Percentiles rank a stretch among this genome's conserved stretches.
These are phyloP conservation scores for Nyssa sinensis DNA, from an alignment of 148 eudicot genomes.

Conservation along the genomic window DNA sequence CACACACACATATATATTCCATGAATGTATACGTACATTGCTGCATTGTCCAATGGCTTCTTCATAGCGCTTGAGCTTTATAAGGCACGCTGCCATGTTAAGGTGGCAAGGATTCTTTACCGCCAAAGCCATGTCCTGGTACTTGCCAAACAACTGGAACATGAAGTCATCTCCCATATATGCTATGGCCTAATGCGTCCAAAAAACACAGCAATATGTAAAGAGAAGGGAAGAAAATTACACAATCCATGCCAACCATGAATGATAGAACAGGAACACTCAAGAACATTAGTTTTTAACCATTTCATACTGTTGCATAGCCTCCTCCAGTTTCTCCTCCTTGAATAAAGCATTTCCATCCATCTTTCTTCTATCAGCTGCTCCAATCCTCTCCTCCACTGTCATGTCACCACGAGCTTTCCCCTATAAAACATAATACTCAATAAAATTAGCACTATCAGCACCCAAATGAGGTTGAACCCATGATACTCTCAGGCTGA, in stretches of 20 bases:
- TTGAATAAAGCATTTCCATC: slow-evolving; percentile 90
- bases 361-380: slow-evolving; percentile 96
- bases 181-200: slow-evolving; percentile 79
- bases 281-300: slow-evolving; percentile 30
- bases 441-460: background rate
- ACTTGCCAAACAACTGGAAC: slow-evolving; percentile 95
- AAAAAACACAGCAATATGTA: background rate
- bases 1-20: too few species aligned
- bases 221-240: slow-evolving; percentile 1
- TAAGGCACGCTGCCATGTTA: slow-evolving; percentile 88
- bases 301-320: slow-evolving; percentile 99
- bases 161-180: slow-evolving; percentile 99
- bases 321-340: slow-evolving; percentile 93
- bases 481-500: too few species aligned
- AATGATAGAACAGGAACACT: background rate
- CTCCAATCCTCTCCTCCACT: slow-evolving; percentile 92
- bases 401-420: slow-evolving; percentile 98
- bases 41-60: slow-evolving; percentile 91
- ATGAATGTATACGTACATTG: slow-evolving; percentile 62
- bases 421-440: slow-evolving; percentile 43
- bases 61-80: slow-evolving; percentile 83
- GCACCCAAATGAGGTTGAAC: slow-evolving; percentile 2
- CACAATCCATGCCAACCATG: background rate
- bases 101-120: slow-evolving; percentile 99
- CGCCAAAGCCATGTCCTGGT: slow-evolving; percentile 95